These are phyloP conservation scores for Triticum urartu DNA, from an alignment of 176 grass and related monocot genomes.

Conservation along the genomic window DNA sequence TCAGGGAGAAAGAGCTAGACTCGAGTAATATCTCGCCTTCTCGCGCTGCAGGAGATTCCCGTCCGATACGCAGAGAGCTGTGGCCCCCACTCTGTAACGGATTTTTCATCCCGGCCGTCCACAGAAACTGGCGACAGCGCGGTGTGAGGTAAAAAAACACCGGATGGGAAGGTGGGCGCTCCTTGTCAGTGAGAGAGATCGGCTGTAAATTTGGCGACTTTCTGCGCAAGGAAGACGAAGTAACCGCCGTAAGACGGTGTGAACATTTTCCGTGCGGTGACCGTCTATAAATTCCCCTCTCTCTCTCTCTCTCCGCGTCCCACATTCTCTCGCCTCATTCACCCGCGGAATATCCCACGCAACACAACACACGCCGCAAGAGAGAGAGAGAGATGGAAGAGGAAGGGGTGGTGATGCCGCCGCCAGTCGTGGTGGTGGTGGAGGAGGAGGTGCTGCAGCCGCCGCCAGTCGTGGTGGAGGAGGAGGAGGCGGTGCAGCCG, in stretches of 20 bases:
- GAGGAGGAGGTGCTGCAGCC: no score
- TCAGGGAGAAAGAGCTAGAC: not conserved
- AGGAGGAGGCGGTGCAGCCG: not conserved
- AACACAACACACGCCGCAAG: not conserved
- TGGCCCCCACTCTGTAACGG: no score
- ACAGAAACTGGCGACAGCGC: not conserved
- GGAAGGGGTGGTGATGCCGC: not conserved
- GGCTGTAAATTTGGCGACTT: not conserved
- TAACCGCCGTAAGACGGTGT: not conserved
- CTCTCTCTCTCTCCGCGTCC: no score
- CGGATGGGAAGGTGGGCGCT: not conserved
- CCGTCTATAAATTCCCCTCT: not conserved
- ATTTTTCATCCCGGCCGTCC: not conserved
- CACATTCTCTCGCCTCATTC: no score
- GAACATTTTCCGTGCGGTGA: no score
- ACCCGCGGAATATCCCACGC: no score
- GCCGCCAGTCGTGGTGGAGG: no score
- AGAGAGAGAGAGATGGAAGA: not conserved
- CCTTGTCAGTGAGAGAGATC: not conserved
- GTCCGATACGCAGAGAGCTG: no score
- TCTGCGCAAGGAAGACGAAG: not conserved
- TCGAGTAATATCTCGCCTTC: not conserved
- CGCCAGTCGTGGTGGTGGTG: no score
- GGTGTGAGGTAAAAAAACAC: no score
- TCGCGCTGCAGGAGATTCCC: not conserved